Evolutionary conservation across 306 rosid species (phyloP), one percentile per base, ranked within the genome.

Genomic region (Vigna mungo): DNA sequence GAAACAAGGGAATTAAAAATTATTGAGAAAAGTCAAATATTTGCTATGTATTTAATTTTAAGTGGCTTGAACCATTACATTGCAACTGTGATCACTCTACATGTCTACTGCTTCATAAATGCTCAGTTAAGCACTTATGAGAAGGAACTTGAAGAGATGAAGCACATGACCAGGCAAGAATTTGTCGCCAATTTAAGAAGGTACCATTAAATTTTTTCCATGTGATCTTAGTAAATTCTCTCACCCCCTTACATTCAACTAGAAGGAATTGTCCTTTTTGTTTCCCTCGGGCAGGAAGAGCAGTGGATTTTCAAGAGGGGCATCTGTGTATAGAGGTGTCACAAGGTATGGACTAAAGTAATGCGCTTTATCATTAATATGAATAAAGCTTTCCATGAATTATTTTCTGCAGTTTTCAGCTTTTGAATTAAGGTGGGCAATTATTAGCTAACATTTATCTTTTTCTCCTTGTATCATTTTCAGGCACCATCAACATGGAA

Each of bases 401-500:
- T 85, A 85, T 88, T 82, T 82, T 59, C 86, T 86, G 91, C 80
- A 65, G 83, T 75, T 79, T 79, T 86, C 95, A 84, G 93, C 89
- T 39, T 86, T 84, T 83, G 47, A 68, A 81, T 81, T 81, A 82
- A 80, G 25, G 49, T 54, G 79, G 39, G 71, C 74, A 80, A 86
- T 86, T 81, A 85, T 82, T 81, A 64, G 27, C 69, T 47, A 78
- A 81, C 69, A 52, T 81, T 64, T 82, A 76, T 80, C 77, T 48
- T 63, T 81, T 76, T 66, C 9, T 58, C 77, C 66, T 49, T 80
- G 78, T 77, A 44, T 76, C 44, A 20, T 71, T 74, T 76, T 41
- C 88, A 92, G 99, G 78, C 99, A 96, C 84, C 99, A 96, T 87
- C 99, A 96, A 81, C 98, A 96, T 91, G 99, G 99, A 80, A 92